Evolutionary conservation across 2,329 filamentous ascomycete genomes (phyloP).

Genomic region (Ilyonectria sp.): DNA sequence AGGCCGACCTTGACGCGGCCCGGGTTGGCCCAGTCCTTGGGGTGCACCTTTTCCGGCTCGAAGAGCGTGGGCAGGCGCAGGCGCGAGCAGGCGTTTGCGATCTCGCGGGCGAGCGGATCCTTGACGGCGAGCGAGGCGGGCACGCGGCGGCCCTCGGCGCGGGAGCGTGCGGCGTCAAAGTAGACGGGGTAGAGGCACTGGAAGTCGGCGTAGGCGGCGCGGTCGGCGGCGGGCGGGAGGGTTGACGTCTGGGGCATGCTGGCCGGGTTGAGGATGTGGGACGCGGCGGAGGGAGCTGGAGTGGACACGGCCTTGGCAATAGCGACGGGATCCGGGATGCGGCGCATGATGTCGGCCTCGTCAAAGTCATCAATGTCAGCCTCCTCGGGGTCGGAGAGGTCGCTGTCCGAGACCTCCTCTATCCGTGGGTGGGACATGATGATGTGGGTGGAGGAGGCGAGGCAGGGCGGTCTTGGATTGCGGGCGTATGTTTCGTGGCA

Average conservation of each 20-base stretch:
- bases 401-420: slow-evolving; percentile 92
- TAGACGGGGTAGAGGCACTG: slow-evolving; percentile 96
- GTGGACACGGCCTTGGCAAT: slow-evolving; percentile 47
- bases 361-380: slow-evolving; percentile 81
- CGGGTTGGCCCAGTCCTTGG: slow-evolving; percentile 98
- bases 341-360: slow-evolving; percentile 71
- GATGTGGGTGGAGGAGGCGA: slow-evolving; percentile 23
- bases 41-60: slow-evolving; percentile 93
- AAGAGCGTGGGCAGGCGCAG: slow-evolving; percentile 83
- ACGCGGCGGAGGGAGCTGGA: slow-evolving; percentile 41
- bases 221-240: slow-evolving; percentile 60
- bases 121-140: slow-evolving; percentile 78
- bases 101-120: slow-evolving; percentile 91
- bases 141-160: slow-evolving; percentile 87
- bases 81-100: slow-evolving; percentile 85
- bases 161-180: slow-evolving; percentile 84
- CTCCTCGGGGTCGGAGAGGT: slow-evolving; percentile 88
- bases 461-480: background rate
- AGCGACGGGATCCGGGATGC: slow-evolving; percentile 50
- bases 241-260: slow-evolving; percentile 48
- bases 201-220: slow-evolving; percentile 78
- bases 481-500: background rate
- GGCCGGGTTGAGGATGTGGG: slow-evolving; percentile 45
- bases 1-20: slow-evolving; percentile 88
- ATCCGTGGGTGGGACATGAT: slow-evolving; percentile 89